These are phyloP conservation scores for Syzygium syzygioides DNA, from an alignment of 441 rosid species.

Conservation along the genomic window DNA sequence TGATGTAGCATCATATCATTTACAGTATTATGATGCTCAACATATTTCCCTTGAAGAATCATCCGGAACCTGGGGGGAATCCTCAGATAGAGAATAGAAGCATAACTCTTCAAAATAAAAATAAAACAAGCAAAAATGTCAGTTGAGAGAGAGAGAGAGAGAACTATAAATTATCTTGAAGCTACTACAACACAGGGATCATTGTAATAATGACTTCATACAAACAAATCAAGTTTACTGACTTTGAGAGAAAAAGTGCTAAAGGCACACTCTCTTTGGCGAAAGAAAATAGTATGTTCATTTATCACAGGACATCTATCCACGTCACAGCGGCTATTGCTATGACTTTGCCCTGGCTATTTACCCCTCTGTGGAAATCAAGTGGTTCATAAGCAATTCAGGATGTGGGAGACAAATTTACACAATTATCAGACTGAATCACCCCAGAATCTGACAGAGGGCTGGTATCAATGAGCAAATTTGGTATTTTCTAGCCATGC, in stretches of 20 bases:
- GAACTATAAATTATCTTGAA: not conserved
- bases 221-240: not conserved
- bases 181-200: not conserved
- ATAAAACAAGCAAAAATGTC: not conserved
- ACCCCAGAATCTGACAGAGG: not conserved
- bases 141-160: not conserved
- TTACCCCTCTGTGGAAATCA: not conserved
- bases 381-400: not conserved
- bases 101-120: constrained; percentile 58
- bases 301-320: not conserved
- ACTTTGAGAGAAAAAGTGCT: not conserved
- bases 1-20: constrained; percentile 86
- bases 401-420: not conserved
- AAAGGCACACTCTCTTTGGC: not conserved
- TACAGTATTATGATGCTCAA: constrained; percentile 86
- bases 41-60: constrained; percentile 84
- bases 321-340: not conserved
- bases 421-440: not conserved
- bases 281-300: not conserved
- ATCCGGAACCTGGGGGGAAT: constrained; percentile 77
- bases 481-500: not conserved
- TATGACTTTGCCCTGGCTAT: not conserved
- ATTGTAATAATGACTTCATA: not conserved
- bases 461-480: not conserved
- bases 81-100: constrained; percentile 83